Percentiles rank a stretch among this genome's conserved stretches.
Conservation (phyloP, 441 rosid genomes). For the Dalechampia spathulata region DNA sequence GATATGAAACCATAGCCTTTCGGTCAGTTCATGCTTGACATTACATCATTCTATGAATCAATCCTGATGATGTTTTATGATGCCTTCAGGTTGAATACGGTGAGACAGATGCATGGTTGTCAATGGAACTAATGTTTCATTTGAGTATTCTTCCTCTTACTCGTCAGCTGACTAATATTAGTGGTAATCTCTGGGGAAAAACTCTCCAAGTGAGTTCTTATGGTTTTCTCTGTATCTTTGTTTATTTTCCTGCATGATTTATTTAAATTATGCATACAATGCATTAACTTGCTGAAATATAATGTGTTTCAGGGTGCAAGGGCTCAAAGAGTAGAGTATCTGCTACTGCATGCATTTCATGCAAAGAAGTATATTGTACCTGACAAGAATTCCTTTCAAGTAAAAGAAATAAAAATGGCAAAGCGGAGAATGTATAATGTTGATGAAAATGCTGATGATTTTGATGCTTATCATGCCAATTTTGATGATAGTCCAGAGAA, state of each 20-base stretch:
- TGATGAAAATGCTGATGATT: constrained; percentile 37
- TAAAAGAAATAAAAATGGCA: constrained; percentile 48
- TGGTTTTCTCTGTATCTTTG: background rate
- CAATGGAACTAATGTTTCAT: constrained; percentile 99
- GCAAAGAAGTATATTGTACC: constrained; percentile 90
- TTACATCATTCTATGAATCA: too few relatives aligned
- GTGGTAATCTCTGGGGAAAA: constrained; percentile 98
- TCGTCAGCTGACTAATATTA: constrained; percentile 91
- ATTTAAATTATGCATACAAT: background rate
- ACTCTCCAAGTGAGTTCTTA: constrained; percentile 78
- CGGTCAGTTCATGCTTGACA: constrained; percentile 1
- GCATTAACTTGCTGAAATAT: constrained; percentile 2
- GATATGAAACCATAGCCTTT: background rate
- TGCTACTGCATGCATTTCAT: constrained; percentile 87
- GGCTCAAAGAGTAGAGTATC: constrained; percentile 94
- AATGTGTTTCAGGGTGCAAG: constrained; percentile 76
- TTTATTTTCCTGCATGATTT: constrained; percentile 7
- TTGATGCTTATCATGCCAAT: constrained; percentile 34
- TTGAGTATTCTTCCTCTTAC: constrained; percentile 95
- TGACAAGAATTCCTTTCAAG: constrained; percentile 58
- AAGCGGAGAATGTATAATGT: constrained; percentile 51
- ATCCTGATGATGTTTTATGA: constrained; percentile 18
- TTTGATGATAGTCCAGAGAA: constrained; percentile 39
- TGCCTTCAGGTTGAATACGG: constrained; percentile 81
- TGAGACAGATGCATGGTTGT: constrained; percentile 97